These are phyloP conservation scores for Fusarium tuaranense DNA, from an alignment of 2,329 filamentous ascomycete species.

Conservation along the genomic window DNA sequence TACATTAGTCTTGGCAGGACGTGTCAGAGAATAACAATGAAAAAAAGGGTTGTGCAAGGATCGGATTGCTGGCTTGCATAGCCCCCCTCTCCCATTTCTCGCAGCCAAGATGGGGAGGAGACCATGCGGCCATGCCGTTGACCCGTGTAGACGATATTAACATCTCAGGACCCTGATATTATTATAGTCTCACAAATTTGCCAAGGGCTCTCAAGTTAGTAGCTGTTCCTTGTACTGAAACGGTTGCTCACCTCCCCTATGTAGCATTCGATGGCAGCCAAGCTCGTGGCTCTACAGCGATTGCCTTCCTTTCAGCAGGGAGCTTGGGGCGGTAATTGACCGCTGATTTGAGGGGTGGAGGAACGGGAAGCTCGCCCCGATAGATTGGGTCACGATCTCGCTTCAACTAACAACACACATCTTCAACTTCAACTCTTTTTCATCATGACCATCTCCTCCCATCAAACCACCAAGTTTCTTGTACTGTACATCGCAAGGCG, in stretches of 20 bases:
- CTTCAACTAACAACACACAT: slow-evolving; percentile 10
- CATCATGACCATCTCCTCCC: neutral
- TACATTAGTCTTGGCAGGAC: slow-evolving; percentile 21
- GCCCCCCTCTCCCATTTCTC: neutral
- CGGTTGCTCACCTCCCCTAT: neutral
- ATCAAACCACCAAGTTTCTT: neutral
- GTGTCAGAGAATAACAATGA: slow-evolving; percentile 5
- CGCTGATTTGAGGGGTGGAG: slow-evolving; percentile 4
- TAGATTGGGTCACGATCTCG: slow-evolving; percentile 16
- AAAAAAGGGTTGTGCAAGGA: slow-evolving; percentile 4
- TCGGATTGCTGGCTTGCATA: slow-evolving; percentile 8
- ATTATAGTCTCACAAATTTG: slow-evolving; percentile 12
- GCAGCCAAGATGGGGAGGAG: neutral
- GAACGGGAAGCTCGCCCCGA: neutral
- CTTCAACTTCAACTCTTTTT: slow-evolving; percentile 3
- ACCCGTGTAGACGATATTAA: slow-evolving; percentile 5
- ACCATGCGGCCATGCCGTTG: neutral
- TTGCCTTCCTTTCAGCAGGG: slow-evolving; percentile 11
- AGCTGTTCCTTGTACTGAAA: slow-evolving; percentile 21
- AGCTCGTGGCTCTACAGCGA: slow-evolving; percentile 5
- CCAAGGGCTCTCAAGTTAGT: neutral
- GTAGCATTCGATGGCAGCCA: slow-evolving; percentile 19
- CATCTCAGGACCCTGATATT: slow-evolving; percentile 9
- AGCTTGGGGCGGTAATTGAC: slow-evolving; percentile 16
- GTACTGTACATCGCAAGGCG: neutral